These are phyloP conservation scores for Scortechinia acanthostroma DNA, from an alignment of 2,329 filamentous ascomycete species.

Conservation along the genomic window DNA sequence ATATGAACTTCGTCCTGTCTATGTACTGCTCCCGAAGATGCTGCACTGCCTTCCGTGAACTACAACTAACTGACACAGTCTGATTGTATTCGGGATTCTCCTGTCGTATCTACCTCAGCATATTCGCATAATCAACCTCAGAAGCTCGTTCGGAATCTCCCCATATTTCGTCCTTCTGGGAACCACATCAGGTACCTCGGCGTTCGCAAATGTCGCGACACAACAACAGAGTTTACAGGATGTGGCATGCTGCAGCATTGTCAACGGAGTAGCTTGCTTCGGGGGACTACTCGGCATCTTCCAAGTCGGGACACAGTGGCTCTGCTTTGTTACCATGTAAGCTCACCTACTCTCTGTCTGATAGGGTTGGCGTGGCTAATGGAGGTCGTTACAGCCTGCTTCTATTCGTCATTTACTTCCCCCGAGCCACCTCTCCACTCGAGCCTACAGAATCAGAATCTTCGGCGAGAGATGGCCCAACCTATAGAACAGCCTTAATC, in stretches of 20 bases:
- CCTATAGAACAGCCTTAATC: constrained; percentile 44
- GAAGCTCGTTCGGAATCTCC: constrained; percentile 64
- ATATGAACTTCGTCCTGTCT: not conserved
- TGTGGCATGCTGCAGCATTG: constrained; percentile 56
- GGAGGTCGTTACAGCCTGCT: constrained; percentile 45
- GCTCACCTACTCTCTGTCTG: constrained; percentile 9
- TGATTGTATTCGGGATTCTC: constrained; percentile 63
- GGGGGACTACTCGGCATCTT: constrained; percentile 61
- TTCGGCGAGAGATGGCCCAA: constrained; percentile 25
- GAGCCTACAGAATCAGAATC: not conserved
- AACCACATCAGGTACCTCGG: constrained; percentile 57
- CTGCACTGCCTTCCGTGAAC: no score
- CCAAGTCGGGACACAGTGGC: constrained; percentile 65
- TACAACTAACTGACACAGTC: not conserved
- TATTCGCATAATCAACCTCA: constrained; percentile 56
- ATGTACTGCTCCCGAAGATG: no score
- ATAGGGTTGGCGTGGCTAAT: no score
- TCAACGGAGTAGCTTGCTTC: constrained; percentile 56
- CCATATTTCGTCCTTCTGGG: constrained; percentile 68
- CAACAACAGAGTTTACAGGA: constrained; percentile 56
- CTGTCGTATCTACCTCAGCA: constrained; percentile 70
- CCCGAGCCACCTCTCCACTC: constrained; percentile 28
- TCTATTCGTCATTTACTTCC: constrained; percentile 67
- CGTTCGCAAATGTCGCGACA: constrained; percentile 64
- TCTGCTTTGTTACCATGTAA: constrained; percentile 66